Evolutionary conservation across 2,329 filamentous ascomycete genomes (phyloP).

Genomic region (Aspergillus pseudoglaucus): DNA sequence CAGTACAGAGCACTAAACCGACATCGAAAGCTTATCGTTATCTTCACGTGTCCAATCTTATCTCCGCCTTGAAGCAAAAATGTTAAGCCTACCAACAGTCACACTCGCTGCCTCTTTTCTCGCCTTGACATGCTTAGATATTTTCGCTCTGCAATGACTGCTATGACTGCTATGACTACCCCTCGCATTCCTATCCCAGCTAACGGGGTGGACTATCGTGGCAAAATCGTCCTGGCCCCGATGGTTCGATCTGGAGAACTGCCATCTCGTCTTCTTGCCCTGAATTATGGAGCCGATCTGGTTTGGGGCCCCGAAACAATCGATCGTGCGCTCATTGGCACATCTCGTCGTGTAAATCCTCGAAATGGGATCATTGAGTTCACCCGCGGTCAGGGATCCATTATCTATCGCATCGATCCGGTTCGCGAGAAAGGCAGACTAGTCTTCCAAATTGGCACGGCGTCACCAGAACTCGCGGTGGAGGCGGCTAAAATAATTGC

Average conservation of each 20-base stretch:
- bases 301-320: conserved; percentile 98
- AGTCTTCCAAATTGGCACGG: conserved; percentile 89
- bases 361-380: conserved; percentile 77
- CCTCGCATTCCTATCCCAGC: conserved; percentile 76
- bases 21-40: conserved; percentile 12
- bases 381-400: conserved; percentile 59
- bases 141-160: conserved; percentile 52
- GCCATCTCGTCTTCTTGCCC: conserved; percentile 76
- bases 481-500: conserved; percentile 78
- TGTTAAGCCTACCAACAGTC: background rate
- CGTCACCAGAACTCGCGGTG: conserved; percentile 74
- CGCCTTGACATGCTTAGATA: conserved; percentile 34
- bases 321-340: conserved; percentile 85
- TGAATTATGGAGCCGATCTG: conserved; percentile 92
- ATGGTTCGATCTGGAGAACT: conserved; percentile 98
- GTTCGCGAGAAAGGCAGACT: conserved; percentile 65
- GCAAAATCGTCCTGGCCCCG: conserved; percentile 88
- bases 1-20: background rate
- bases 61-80: conserved; percentile 1
- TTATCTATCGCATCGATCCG: conserved; percentile 82
- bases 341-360: conserved; percentile 68
- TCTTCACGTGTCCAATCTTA: conserved; percentile 16
- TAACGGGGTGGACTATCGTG: conserved; percentile 86
- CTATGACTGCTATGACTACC: conserved; percentile 45
- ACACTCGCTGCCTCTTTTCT: background rate